These are phyloP conservation scores for Sugiyamaella grinbergsii DNA, from an alignment of 1,139 yeast genomes.

Conservation along the genomic window DNA sequence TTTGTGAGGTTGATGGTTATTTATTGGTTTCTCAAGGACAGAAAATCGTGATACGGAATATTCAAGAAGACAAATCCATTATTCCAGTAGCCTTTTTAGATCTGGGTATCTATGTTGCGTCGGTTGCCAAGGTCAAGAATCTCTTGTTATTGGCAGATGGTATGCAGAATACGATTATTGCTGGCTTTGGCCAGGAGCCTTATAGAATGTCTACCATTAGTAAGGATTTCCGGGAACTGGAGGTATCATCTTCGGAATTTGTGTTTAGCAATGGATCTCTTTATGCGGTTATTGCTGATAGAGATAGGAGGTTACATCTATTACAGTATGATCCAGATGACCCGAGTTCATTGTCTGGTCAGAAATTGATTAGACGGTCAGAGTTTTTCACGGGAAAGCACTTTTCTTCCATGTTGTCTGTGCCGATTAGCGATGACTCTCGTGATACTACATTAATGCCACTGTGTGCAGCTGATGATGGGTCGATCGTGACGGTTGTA, in stretches of 20 bases:
- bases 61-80: constrained; percentile 75
- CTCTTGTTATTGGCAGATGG: constrained; percentile 78
- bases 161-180: constrained; percentile 75
- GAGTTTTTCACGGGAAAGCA: constrained; percentile 69
- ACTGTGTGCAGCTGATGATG: constrained; percentile 76
- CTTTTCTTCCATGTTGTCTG: constrained; percentile 58
- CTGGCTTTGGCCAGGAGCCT: constrained; percentile 92
- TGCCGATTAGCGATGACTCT: constrained; percentile 46
- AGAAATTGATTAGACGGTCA: constrained; percentile 66
- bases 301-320: constrained; percentile 67
- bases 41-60: constrained; percentile 71
- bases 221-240: constrained; percentile 65
- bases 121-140: constrained; percentile 81
- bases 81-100: constrained; percentile 95
- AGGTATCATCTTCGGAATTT: constrained; percentile 68
- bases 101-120: constrained; percentile 75
- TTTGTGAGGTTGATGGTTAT: constrained; percentile 82
- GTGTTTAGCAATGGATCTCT: constrained; percentile 70
- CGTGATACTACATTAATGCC: constrained; percentile 35
- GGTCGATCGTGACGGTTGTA: constrained; percentile 70
- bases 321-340: constrained; percentile 93
- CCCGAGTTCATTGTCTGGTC: constrained; percentile 79
- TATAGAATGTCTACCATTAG: constrained; percentile 81
- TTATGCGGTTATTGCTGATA: constrained; percentile 69
- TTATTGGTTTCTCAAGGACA: constrained; percentile 88